Evolutionary conservation across 306 rosid species (phyloP).

Genomic region (Comarum palustre): DNA sequence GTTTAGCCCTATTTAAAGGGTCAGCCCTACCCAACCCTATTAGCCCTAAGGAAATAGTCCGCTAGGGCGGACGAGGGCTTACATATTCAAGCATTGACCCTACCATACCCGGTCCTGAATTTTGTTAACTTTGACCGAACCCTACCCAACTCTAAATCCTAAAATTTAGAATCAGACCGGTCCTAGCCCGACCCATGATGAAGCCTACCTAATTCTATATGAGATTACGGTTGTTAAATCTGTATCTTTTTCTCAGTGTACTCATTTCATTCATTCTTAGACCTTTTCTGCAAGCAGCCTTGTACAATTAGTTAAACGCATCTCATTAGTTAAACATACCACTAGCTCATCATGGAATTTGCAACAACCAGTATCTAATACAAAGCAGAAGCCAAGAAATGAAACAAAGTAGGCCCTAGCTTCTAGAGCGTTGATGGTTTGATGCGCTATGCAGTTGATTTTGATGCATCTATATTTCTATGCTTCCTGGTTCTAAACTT

Average conservation of each 20-base stretch:
- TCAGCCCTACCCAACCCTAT: no score
- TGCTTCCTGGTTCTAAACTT: no score
- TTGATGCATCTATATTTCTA: not conserved
- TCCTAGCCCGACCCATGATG: no score
- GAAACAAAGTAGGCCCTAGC: conserved; percentile 7
- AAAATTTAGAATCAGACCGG: no score
- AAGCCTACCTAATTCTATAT: not conserved
- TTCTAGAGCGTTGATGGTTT: not conserved
- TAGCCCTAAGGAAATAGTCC: no score
- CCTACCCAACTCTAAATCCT: not conserved
- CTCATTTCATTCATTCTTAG: not conserved
- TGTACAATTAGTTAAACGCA: not conserved
- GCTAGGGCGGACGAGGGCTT: no score
- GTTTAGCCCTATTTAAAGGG: no score
- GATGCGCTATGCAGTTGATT: not conserved
- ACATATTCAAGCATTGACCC: no score
- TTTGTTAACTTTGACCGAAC: no score
- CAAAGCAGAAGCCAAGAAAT: not conserved
- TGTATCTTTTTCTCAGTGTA: not conserved
- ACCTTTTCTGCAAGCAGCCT: not conserved
- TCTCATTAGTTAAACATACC: not conserved
- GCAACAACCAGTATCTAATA: conserved; percentile 1
- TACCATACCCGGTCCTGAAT: no score
- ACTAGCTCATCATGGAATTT: not conserved
- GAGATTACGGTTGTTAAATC: not conserved